Percentiles rank a stretch among this genome's conserved stretches.
These are phyloP conservation scores for Achaetomiella virescens DNA, from an alignment of 495 filamentous ascomycete genomes.

Conservation along the genomic window DNA sequence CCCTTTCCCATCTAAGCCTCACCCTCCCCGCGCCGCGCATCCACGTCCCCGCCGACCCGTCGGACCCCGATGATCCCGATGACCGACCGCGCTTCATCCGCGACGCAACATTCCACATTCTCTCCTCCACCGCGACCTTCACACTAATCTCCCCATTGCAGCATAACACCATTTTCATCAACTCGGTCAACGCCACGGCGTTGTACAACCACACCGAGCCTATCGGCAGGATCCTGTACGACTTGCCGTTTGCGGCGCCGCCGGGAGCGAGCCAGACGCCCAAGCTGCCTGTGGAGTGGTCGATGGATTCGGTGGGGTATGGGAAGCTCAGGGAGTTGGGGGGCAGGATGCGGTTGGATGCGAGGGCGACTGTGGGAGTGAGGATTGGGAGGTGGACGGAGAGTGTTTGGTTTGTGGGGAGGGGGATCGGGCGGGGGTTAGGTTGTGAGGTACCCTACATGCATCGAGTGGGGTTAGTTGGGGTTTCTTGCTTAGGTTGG, in stretches of 20 bases:
- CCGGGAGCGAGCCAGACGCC: slow-evolving; percentile 68
- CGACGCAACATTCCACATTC: slow-evolving; percentile 78
- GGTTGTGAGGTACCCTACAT: too few relatives aligned
- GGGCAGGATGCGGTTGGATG: slow-evolving; percentile 68
- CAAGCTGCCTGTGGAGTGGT: slow-evolving; percentile 73
- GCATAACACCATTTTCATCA: slow-evolving; percentile 64
- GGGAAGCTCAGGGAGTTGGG: slow-evolving; percentile 73
- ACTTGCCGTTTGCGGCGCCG: slow-evolving; percentile 66
- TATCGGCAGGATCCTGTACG: slow-evolving; percentile 69
- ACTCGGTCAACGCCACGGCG: slow-evolving; percentile 74
- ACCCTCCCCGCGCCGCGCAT: slow-evolving; percentile 10
- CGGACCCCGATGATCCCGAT: slow-evolving; percentile 5
- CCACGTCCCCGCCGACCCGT: slow-evolving; percentile 42
- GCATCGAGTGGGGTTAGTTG: too few relatives aligned
- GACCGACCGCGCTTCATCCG: slow-evolving; percentile 61
- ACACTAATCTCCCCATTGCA: slow-evolving; percentile 71
- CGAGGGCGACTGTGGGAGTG: slow-evolving; percentile 65
- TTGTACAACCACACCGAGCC: slow-evolving; percentile 73
- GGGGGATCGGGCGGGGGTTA: slow-evolving; percentile 68
- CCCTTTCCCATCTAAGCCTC: slow-evolving; percentile 56
- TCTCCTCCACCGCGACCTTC: slow-evolving; percentile 82
- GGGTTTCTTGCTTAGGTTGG: not conserved
- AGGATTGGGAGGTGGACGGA: slow-evolving; percentile 66
- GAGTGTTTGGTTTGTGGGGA: slow-evolving; percentile 61
- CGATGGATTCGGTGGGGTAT: slow-evolving; percentile 71